Base-by-base conservation (phyloP, 371 early-diverging fungal species). In the Mucor saturninus region DNA sequence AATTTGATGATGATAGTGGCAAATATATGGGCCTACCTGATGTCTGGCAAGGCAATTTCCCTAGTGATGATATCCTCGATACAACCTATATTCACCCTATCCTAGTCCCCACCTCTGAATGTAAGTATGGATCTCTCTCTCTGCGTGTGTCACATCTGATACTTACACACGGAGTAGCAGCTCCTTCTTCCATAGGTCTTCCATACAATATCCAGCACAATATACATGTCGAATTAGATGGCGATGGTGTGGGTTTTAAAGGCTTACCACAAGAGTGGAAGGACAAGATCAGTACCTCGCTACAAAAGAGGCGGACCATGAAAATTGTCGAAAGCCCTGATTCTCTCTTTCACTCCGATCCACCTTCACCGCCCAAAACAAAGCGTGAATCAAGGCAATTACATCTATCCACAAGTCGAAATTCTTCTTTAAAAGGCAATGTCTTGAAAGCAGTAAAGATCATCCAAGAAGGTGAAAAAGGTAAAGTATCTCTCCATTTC, bases 1-100 rank as follows among this genome's bases (percentile, higher is more conserved):
- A 84, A 56, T 84, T 74, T 64, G 79, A 84, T 59, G 61, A 66
- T 21, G 74, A 79, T 40, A 73, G 77, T 51, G 81, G 83, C 39
- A 81, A 74, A 59, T 84, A 75, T 61, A 79, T 82, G 83, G 79
- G 85, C 6, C 63, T 84, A 45, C 85, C 85, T 21, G 85, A 84
- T 59, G 85, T 84, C 13, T 84, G 85, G 85, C 77, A 79, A 60
- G 70, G 68, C 45, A 72, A 71, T 30, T 71, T 84, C 14, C 83
- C 81, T 7, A 81, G 80, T 37, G 85, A 84, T 65, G 83, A 82
- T 65, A 71, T 83, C 11, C 61, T 84, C 30, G 80, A 84, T 61
- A 84, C 85, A 31, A 70, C 74, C 21, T 79, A 69, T 53, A 75
- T 84, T 59, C 77, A 77, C 45, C 85, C 85, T n/a, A 75, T 73